A percentile compares a stretch with the other conserved stretches of the same genome.
phyloP scores from a whole-genome alignment of 1,284 basidiomycete genomes.

The Leccinum angustisporum region DNA sequence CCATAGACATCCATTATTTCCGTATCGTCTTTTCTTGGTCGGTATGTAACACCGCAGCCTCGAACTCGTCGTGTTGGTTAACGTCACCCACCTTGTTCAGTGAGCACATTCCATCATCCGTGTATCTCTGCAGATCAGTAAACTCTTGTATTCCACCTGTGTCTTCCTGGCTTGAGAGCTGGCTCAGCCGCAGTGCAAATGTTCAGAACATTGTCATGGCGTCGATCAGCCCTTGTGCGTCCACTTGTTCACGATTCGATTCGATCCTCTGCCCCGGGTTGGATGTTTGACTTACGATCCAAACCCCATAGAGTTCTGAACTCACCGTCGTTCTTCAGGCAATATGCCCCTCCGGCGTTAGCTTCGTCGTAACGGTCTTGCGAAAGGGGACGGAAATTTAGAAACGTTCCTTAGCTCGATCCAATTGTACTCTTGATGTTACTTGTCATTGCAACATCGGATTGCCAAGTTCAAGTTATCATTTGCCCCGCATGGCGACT shows the following conservation, averaged over 20 bases:
- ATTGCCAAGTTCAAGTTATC: conserved; percentile 5
- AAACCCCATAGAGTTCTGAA: conserved; percentile 10
- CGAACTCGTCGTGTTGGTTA: conserved; percentile 8
- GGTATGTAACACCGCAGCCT: conserved; percentile 18
- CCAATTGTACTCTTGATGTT: conserved; percentile 17
- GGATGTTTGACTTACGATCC: conserved; percentile 1
- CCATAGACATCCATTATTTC: conserved; percentile 4
- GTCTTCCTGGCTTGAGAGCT: conserved; percentile 3
- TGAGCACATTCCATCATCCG: conserved; percentile 10
- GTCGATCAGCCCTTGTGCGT: conserved; percentile 22
- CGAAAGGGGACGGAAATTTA: conserved; percentile 3
- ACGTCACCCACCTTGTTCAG: conserved; percentile 16
- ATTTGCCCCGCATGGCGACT: conserved; percentile 10
- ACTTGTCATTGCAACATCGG: conserved; percentile 2
- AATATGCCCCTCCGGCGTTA: not conserved
- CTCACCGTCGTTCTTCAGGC: not conserved
- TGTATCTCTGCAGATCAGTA: conserved; percentile 19
- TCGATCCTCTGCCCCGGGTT: not conserved
- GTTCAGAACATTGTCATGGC: not conserved
- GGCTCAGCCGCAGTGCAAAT: conserved; percentile 4
- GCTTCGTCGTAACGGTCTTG: not conserved
- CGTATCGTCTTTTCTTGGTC: conserved; percentile 7
- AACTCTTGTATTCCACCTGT: conserved; percentile 19
- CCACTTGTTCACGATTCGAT: not conserved
- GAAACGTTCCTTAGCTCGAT: conserved; percentile 10